phyloP scores from a whole-genome alignment of 495 filamentous ascomycete genomes.

The Xylaria telfairii region DNA sequence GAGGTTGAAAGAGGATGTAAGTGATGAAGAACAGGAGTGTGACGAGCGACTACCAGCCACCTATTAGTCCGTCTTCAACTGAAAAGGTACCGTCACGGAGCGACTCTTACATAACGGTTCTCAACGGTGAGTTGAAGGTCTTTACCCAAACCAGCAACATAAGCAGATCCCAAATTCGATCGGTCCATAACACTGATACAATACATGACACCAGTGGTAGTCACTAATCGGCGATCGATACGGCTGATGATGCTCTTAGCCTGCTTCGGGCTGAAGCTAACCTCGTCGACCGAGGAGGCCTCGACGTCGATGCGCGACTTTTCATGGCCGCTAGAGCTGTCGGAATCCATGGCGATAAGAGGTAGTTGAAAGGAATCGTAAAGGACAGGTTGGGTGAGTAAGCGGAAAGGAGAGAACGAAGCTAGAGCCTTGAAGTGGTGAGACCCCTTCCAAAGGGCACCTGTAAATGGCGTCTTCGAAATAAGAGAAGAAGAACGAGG shows the following conservation, averaged over 20 bases:
- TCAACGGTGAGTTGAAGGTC: constrained; percentile 54
- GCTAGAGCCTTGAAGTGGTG: constrained; percentile 5
- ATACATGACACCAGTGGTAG: constrained; percentile 62
- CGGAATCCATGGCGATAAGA: constrained; percentile 31
- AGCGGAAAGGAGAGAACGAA: background rate
- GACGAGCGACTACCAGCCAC: constrained; percentile 47
- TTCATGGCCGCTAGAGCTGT: constrained; percentile 30
- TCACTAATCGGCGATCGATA: constrained; percentile 64
- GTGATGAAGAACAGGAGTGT: constrained; percentile 68
- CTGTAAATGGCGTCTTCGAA: constrained; percentile 15
- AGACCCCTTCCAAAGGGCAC: constrained; percentile 13
- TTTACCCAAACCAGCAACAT: constrained; percentile 59
- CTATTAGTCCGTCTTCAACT: constrained; percentile 11
- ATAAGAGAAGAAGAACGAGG: constrained; percentile 13
- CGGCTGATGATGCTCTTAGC: constrained; percentile 56
- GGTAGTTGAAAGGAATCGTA: background rate
- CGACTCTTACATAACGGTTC: constrained; percentile 46
- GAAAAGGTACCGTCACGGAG: background rate
- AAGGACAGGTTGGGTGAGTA: background rate
- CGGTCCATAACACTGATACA: constrained; percentile 69
- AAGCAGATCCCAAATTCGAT: constrained; percentile 63
- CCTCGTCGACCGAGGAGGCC: constrained; percentile 30
- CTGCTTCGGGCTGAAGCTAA: constrained; percentile 31
- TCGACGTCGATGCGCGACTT: constrained; percentile 35
- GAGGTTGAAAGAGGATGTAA: constrained; percentile 62